Percentiles rank a stretch among this genome's conserved stretches.
Evolutionary conservation across 257 asterid genomes (phyloP).

Genomic region (Linderniella brevidens): DNA sequence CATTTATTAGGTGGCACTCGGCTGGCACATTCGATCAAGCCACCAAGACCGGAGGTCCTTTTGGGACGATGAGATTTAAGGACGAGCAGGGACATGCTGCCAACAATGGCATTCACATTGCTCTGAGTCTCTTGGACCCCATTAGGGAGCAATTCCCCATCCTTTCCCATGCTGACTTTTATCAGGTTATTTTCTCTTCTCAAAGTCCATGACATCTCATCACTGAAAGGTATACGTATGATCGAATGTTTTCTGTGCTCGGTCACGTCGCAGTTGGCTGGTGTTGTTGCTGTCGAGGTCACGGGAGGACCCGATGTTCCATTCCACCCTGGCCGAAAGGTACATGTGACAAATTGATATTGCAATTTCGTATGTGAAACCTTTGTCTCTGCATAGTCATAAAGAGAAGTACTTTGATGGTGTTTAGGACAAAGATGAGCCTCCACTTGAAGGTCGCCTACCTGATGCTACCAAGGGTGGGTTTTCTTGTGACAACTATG

Average conservation of each 20-base stretch:
- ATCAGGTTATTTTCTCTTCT: constrained; percentile 33
- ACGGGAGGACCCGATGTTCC: constrained; percentile 97
- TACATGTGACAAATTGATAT: constrained; percentile 10
- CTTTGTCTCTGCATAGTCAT: too few species aligned
- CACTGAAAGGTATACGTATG: too few species aligned
- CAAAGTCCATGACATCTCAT: too few species aligned
- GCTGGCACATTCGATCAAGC: constrained; percentile 75
- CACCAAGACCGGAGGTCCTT: constrained; percentile 85
- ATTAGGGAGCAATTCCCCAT: constrained; percentile 72
- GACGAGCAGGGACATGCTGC: constrained; percentile 61
- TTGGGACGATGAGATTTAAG: constrained; percentile 73
- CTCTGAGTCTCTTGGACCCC: constrained; percentile 64
- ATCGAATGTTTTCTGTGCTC: background rate
- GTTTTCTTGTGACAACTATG: background rate
- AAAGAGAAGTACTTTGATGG: too few species aligned
- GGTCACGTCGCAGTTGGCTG: constrained; percentile 45
- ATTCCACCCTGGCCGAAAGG: constrained; percentile 92
- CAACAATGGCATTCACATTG: constrained; percentile 69
- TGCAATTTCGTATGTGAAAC: too few species aligned
- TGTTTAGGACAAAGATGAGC: constrained; percentile 54
- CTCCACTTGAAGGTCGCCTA: constrained; percentile 86
- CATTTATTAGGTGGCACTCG: constrained; percentile 76
- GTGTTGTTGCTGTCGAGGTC: constrained; percentile 87
- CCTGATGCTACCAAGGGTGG: constrained; percentile 82
- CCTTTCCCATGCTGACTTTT: constrained; percentile 63